These are phyloP conservation scores for Lactarius hatsudake DNA, from an alignment of 768 basidiomycete genomes.

Conservation along the genomic window DNA sequence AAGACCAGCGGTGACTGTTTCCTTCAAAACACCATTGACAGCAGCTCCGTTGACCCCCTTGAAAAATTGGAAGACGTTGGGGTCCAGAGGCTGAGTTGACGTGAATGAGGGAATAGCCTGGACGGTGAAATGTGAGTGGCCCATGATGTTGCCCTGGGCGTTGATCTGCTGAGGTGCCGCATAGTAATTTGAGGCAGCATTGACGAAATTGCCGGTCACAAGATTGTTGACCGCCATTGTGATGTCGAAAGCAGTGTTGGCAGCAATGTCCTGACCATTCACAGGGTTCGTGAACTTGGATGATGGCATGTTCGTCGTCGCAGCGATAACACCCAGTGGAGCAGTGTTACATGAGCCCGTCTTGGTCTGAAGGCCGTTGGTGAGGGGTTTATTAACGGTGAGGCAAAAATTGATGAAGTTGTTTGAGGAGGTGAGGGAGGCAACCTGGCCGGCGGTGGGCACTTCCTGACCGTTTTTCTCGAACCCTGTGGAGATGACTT, in stretches of 20 bases:
- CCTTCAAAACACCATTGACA: slow-evolving; percentile 41
- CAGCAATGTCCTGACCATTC: slow-evolving; percentile 45
- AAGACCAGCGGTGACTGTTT: slow-evolving; percentile 43
- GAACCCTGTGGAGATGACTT: slow-evolving; percentile 56
- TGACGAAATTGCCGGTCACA: slow-evolving; percentile 57
- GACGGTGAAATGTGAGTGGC: slow-evolving; percentile 63
- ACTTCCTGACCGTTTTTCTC: slow-evolving; percentile 46
- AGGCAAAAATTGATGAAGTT: slow-evolving; percentile 74
- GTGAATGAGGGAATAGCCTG: slow-evolving; percentile 48
- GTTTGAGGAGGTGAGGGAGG: slow-evolving; percentile 61
- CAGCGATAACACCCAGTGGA: slow-evolving; percentile 58
- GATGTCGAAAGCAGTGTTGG: slow-evolving; percentile 53
- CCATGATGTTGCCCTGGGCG: slow-evolving; percentile 49
- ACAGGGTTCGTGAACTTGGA: slow-evolving; percentile 49
- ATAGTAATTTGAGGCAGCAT: slow-evolving; percentile 50
- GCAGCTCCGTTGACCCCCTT: slow-evolving; percentile 49
- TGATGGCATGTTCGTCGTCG: slow-evolving; percentile 50
- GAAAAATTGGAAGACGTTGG: slow-evolving; percentile 58
- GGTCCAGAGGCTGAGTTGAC: slow-evolving; percentile 49
- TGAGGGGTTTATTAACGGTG: slow-evolving; percentile 50
- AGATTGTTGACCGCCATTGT: slow-evolving; percentile 45
- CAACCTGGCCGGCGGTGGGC: slow-evolving; percentile 45
- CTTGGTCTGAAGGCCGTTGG: slow-evolving; percentile 55
- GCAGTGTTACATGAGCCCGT: slow-evolving; percentile 58
- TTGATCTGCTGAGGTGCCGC: slow-evolving; percentile 53